Evolutionary conservation across 2,329 filamentous ascomycete genomes (phyloP).

Genomic region (Chrysoporthe austroafricana): DNA sequence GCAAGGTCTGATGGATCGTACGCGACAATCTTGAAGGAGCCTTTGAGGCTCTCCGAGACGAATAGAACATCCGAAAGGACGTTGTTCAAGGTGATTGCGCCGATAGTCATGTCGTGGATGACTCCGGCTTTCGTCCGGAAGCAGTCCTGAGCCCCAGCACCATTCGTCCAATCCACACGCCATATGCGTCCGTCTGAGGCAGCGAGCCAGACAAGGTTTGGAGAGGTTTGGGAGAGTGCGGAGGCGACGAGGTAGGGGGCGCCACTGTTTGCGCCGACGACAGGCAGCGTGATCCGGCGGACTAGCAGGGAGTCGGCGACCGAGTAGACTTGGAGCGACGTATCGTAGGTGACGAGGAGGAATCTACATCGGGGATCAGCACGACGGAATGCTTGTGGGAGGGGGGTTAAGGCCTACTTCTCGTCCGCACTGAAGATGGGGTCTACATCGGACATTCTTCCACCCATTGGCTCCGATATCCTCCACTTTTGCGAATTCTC

Average conservation of each 20-base stretch:
- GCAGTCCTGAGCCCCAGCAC: slow-evolving; percentile 45
- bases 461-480: slow-evolving; percentile 67
- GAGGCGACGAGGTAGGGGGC: slow-evolving; percentile 46
- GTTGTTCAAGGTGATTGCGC: slow-evolving; percentile 43
- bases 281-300: slow-evolving; percentile 66
- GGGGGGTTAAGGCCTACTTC: slow-evolving; percentile 48
- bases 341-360: slow-evolving; percentile 75
- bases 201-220: slow-evolving; percentile 62
- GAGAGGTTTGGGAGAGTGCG: slow-evolving; percentile 45
- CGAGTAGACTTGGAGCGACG: slow-evolving; percentile 79
- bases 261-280: slow-evolving; percentile 36
- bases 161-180: slow-evolving; percentile 61
- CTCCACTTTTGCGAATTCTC: slow-evolving; percentile 49
- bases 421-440: slow-evolving; percentile 66
- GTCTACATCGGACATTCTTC: slow-evolving; percentile 67
- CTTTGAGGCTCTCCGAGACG: slow-evolving; percentile 49
- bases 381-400: not conserved
- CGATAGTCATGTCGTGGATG: slow-evolving; percentile 51
- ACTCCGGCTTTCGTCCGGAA: slow-evolving; percentile 49
- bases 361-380: slow-evolving; percentile 55
- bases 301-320: slow-evolving; percentile 79
- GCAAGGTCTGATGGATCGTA: slow-evolving; percentile 44
- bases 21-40: slow-evolving; percentile 48
- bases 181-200: slow-evolving; percentile 62
- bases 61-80: slow-evolving; percentile 50